Evolutionary conservation across 2,329 filamentous ascomycete species (phyloP), one percentile per base, ranked within the genome.

Genomic region (Elsinoe fawcettii): DNA sequence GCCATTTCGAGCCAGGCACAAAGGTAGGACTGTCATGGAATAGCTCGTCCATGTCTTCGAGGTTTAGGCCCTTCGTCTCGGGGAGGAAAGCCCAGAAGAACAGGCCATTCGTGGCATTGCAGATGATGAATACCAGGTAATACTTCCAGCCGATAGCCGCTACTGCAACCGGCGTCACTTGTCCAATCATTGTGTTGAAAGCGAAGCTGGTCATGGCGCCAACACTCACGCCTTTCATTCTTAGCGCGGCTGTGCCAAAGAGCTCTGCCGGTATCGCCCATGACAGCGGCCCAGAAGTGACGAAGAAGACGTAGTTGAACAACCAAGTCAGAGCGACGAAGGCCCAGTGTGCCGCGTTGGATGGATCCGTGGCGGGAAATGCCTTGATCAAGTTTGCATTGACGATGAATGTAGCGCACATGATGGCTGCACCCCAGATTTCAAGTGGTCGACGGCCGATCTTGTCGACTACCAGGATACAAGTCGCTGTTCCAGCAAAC

Each of bases 11-110:
- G 8, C 61, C 60, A 2, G 63, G 63, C 32, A 65, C 60, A 46
- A 65, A 65, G 3, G 55, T 57, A 16, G 62, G 62, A 36, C 57
- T 58, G 12, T 65, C 60, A 2, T 59, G 54, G 55, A 65, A 65
- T 30, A 65, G 58, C 51, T 65, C 61, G 34, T 64, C 56, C 63
- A 64, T 63, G 16, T 64, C 62, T 49, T 67, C 65, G 8, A 67
- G 56, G 32, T 59, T 60, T 2, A 64, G 51, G 11, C 85, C 84
- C 73, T 88, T 88, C 6, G 85, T 88, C 71, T 88, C 85, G 0
- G 85, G 86, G 20, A 86, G 76, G 62, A 84, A 79, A 71, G 85
- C 82, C 75, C 77, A 86, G 56, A 84, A 81, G 62, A 66, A 66
- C 8, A 66, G 34, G 5, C 61, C 64, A 49, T 65, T 66, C 4